phyloP scores from a whole-genome alignment of 148 eudicot species.

The Rhododendron ferrugineum region DNA sequence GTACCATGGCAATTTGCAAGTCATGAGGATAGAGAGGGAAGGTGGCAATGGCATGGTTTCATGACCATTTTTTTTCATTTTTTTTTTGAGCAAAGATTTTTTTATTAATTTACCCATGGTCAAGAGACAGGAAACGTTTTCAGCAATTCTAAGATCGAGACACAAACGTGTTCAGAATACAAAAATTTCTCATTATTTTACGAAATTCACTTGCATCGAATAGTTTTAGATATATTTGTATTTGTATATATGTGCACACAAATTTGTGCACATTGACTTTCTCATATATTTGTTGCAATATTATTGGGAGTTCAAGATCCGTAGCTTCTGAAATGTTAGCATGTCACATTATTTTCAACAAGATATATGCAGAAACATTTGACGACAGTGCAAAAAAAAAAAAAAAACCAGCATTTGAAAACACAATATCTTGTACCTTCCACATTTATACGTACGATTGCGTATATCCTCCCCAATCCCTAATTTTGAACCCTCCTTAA shows the following conservation, averaged over 20 bases:
- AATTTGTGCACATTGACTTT: no score
- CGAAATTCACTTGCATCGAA: neutral
- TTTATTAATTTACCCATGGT: neutral
- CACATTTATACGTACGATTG: no score
- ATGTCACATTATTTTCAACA: neutral
- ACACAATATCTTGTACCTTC: no score
- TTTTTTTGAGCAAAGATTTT: no score
- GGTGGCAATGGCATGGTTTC: neutral
- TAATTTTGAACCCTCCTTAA: neutral
- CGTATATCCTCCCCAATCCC: no score
- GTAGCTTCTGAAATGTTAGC: neutral
- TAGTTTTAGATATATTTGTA: no score
- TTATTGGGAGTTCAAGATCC: neutral
- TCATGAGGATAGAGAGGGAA: neutral
- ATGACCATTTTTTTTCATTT: neutral
- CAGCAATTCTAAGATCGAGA: no score
- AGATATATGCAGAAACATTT: neutral
- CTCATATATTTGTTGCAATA: neutral
- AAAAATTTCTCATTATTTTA: no score
- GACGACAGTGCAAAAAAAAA: no score
- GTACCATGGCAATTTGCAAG: neutral
- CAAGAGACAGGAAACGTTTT: neutral
- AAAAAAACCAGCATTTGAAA: no score
- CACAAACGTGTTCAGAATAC: no score
- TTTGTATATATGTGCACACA: no score